phyloP scores from a whole-genome alignment of 129 eudicot genomes.

The Pseudognaphalium luteoalbum region DNA sequence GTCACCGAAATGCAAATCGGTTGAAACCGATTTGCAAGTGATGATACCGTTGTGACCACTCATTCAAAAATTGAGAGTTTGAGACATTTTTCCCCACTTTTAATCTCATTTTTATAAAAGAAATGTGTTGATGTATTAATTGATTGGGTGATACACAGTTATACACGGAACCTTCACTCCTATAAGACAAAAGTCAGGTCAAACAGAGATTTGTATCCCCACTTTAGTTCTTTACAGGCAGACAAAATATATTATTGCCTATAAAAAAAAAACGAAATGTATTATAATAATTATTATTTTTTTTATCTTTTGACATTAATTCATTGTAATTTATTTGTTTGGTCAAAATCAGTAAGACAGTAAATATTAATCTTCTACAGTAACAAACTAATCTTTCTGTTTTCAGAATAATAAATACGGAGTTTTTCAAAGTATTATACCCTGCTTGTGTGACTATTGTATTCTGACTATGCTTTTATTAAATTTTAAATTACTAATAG shows the following conservation, averaged over 20 bases:
- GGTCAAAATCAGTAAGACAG: neutral
- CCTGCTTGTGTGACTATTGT: neutral
- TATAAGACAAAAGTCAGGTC: slow-evolving; percentile 33
- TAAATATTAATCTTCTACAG: neutral
- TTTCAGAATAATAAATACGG: neutral
- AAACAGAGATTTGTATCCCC: slow-evolving; percentile 17
- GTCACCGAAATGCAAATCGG: too few relatives aligned
- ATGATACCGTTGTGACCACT: too few relatives aligned
- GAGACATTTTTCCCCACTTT: too few relatives aligned
- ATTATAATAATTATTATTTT: too few relatives aligned
- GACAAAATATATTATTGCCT: slow-evolving; percentile 13
- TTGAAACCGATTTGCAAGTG: too few relatives aligned
- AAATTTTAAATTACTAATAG: neutral
- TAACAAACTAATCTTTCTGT: too few relatives aligned
- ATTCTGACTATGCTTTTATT: neutral
- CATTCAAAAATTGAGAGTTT: too few relatives aligned
- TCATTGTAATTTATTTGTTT: neutral
- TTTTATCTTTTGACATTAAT: too few relatives aligned
- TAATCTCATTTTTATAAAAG: too few relatives aligned
- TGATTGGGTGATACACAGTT: slow-evolving; percentile 8
- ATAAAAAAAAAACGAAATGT: too few relatives aligned
- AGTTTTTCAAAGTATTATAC: neutral
- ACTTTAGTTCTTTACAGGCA: slow-evolving; percentile 12
- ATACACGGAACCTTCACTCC: slow-evolving; percentile 4
- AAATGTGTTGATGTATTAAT: neutral